A percentile compares a stretch with the other conserved stretches of the same genome.
Evolutionary conservation across 1,284 basidiomycete genomes (phyloP).

Genomic region (Coniferiporia weirii): DNA sequence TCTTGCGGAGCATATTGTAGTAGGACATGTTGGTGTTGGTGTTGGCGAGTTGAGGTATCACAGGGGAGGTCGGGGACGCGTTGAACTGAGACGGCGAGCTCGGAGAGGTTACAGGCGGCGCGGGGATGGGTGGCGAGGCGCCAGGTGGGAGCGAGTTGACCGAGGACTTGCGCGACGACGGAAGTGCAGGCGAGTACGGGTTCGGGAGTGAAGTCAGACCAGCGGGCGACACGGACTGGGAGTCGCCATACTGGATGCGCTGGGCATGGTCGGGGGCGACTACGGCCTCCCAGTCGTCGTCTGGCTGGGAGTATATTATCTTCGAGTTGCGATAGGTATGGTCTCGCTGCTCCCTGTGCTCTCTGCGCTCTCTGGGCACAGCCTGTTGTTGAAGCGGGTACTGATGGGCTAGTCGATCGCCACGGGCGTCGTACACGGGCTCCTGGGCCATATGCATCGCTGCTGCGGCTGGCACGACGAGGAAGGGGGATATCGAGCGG

Average conservation of each 20-base stretch:
- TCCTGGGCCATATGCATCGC: background rate
- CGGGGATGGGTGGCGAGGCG: slow-evolving; percentile 1
- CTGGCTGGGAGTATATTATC: background rate
- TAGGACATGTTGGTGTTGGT: background rate
- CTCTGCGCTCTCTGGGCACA: background rate
- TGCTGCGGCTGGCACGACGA: background rate
- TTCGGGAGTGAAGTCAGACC: slow-evolving; percentile 1
- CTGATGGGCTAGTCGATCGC: background rate
- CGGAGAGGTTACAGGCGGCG: background rate
- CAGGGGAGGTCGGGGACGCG: slow-evolving; percentile 2
- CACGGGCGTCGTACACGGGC: background rate
- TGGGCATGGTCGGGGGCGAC: background rate
- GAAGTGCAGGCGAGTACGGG: slow-evolving; percentile 2
- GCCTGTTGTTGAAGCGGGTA: slow-evolving; percentile 6
- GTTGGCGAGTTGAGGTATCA: background rate
- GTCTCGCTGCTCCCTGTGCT: background rate
- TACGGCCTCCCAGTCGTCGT: slow-evolving; percentile 8
- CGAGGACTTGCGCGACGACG: slow-evolving; percentile 8
- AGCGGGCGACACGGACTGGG: too few relatives aligned
- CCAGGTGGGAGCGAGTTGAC: slow-evolving; percentile 14
- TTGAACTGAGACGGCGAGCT: background rate
- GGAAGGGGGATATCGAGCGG: slow-evolving; percentile 13
- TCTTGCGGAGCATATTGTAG: slow-evolving; percentile 4
- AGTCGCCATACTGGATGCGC: background rate
- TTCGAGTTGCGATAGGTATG: slow-evolving; percentile 7